phyloP scores from a whole-genome alignment of 257 asterid genomes.

The Scutellaria minor region DNA sequence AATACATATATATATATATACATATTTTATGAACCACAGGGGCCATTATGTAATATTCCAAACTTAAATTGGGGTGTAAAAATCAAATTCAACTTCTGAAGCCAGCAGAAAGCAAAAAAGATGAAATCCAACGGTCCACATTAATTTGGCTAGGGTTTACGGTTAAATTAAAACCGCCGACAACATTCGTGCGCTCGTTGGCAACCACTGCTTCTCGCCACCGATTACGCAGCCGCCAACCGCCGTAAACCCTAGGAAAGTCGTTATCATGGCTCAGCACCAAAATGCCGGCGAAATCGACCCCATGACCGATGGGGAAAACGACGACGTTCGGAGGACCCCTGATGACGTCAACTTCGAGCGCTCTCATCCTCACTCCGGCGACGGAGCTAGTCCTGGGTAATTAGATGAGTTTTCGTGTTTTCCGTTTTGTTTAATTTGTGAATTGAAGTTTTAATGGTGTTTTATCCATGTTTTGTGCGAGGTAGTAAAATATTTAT shows the following conservation, averaged over 20 bases:
- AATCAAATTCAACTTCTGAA: background rate
- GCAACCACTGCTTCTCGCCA: background rate
- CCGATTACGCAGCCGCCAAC: slow-evolving; percentile 26
- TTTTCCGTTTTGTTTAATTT: background rate
- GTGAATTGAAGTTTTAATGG: background rate
- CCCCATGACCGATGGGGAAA: slow-evolving; percentile 33
- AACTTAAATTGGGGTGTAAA: background rate
- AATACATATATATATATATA: too few relatives aligned
- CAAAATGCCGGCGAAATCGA: slow-evolving; percentile 30
- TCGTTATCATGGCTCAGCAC: slow-evolving; percentile 37
- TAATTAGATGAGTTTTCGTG: slow-evolving; percentile 21
- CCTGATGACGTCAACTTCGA: slow-evolving; percentile 35
- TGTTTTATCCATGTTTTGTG: slow-evolving; percentile 20
- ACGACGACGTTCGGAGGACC: slow-evolving; percentile 36
- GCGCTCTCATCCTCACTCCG: slow-evolving; percentile 43
- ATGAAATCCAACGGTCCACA: slow-evolving; percentile 22
- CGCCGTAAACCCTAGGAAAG: slow-evolving; percentile 3
- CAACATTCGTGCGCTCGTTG: background rate
- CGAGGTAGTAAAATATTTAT: slow-evolving; percentile 59
- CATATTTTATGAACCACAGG: too few relatives aligned
- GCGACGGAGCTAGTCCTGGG: slow-evolving; percentile 72
- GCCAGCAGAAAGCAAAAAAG: background rate
- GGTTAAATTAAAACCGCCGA: slow-evolving; percentile 29
- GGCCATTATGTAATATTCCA: background rate
- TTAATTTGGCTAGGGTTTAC: slow-evolving; percentile 39